Base-by-base conservation (phyloP, 2,329 filamentous ascomycete genomes). In the Trichothecium sympodiale region DNA sequence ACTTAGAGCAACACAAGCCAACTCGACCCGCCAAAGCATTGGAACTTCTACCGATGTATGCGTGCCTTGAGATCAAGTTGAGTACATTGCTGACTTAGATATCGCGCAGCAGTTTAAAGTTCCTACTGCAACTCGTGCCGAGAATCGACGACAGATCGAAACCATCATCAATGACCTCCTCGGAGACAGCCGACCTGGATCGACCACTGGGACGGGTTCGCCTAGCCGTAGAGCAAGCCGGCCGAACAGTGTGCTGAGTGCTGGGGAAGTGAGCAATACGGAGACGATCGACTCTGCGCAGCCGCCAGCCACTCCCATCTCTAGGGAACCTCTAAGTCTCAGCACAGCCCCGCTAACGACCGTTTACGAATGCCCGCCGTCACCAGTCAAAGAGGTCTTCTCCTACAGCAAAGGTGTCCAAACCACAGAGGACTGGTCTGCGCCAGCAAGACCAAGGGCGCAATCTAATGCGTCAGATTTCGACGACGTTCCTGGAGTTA, bases 371-470 rank as follows among this genome's bases (percentile, higher is more conserved):
- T 83, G 77, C 44, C 77, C 82, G 2, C 81, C 83, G 1, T 80
- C 78, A 15, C 77, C 81, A 25, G 74, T 80, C 37, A 76, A 81
- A 44, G 91, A 98, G 58, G 69, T 94, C 40, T 87, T 94, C 52
- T 94, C 87, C 36, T 98, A 98, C 67, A 96, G 84, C 69, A 96
- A 95, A 64, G 88, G 80, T 38, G 87, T 96, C 16, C 93, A 98
- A 59, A 95, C 91, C 13, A 77, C 81, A 16, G 82, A 86, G 49
- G 77, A 80, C 43, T 83, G 83, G 76, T 65, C 69, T 14, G 64
- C 67, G 38, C 62, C 71, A 18, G 62, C 68, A 25, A 65, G 69
- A 23, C 61, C 69, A 1, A 52, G 59, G 41, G 51, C 57, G 12
- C 53, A 57, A 18, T 61, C 59, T 13, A 45, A 53, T 10, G 39